Percentiles rank a stretch among this genome's conserved stretches.
These are phyloP conservation scores for Rhipidocladum racemiflorum DNA, from an alignment of 176 grass and related monocot species.

Conservation along the genomic window DNA sequence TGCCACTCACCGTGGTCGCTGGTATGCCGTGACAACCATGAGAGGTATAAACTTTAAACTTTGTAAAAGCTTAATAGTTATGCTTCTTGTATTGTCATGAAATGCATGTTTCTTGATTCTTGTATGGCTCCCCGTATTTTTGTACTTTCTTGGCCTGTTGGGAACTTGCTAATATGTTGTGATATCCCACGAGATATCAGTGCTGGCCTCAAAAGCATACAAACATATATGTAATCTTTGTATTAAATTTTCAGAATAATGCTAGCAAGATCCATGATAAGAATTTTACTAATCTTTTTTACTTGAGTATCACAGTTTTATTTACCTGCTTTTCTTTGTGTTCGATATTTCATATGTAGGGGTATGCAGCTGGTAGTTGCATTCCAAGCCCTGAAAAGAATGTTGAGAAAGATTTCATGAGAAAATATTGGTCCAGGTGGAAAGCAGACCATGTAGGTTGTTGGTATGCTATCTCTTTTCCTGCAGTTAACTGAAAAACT, in stretches of 20 bases:
- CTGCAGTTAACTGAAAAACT: conserved; percentile 26
- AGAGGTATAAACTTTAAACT: conserved; percentile 56
- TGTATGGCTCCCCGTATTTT: background rate
- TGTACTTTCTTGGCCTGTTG: background rate
- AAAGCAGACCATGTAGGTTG: conserved; percentile 80
- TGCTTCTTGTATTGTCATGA: background rate
- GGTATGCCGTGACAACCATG: no score
- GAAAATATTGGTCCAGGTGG: conserved; percentile 93
- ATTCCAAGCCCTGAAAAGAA: conserved; percentile 98
- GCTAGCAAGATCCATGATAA: background rate
- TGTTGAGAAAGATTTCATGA: conserved; percentile 90
- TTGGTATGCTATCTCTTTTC: conserved; percentile 56
- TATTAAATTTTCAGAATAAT: background rate
- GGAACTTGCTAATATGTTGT: background rate
- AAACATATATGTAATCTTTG: background rate
- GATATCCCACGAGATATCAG: background rate
- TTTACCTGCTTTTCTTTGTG: background rate
- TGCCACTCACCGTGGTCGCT: no score
- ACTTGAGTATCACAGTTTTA: background rate
- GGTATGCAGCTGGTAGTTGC: conserved; percentile 89
- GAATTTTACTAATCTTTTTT: conserved; percentile 18
- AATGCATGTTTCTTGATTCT: background rate
- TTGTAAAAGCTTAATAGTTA: conserved; percentile 3
- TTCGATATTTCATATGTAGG: conserved; percentile 46
- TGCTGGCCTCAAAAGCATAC: background rate